Percentiles rank a stretch among this genome's conserved stretches.
phyloP scores from a whole-genome alignment of 2,329 filamentous ascomycete species.

The Pestalotiopsis sp. region DNA sequence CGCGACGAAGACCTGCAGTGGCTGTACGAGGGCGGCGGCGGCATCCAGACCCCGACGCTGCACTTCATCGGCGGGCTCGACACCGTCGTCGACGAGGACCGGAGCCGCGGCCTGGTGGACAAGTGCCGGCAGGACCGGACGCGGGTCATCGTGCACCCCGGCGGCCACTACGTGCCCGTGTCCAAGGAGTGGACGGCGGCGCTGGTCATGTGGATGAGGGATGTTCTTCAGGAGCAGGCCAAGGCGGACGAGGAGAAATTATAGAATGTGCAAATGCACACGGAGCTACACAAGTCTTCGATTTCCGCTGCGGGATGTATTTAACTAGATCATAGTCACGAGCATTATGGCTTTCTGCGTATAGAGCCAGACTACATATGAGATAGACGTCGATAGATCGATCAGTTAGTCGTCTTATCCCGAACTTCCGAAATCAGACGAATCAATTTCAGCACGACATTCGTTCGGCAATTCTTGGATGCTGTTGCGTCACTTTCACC shows the following conservation, averaged over 20 bases:
- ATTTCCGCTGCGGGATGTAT: neutral
- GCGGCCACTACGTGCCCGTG: slow-evolving; percentile 86
- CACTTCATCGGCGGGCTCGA: slow-evolving; percentile 84
- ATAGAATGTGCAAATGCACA: slow-evolving; percentile 6
- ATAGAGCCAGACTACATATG: neutral
- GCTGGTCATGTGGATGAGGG: slow-evolving; percentile 68
- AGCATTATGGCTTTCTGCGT: neutral
- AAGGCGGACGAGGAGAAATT: slow-evolving; percentile 23
- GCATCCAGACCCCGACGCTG: slow-evolving; percentile 72
- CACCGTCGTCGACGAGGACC: slow-evolving; percentile 79
- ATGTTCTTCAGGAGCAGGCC: slow-evolving; percentile 24
- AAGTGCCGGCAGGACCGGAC: slow-evolving; percentile 54
- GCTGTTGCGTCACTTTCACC: too few species aligned
- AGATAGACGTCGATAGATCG: neutral
- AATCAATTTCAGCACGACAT: neutral
- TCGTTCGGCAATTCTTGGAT: too few species aligned
- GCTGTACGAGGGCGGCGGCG: slow-evolving; percentile 25
- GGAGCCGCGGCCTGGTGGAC: slow-evolving; percentile 68
- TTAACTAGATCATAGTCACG: neutral
- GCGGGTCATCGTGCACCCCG: slow-evolving; percentile 69
- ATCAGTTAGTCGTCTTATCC: neutral
- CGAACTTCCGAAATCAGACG: neutral
- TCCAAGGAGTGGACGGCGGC: slow-evolving; percentile 79
- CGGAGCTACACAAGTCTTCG: neutral
- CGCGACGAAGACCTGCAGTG: slow-evolving; percentile 30